A percentile compares a stretch with the other conserved stretches of the same genome.
These are phyloP conservation scores for Geranium incanum DNA, from an alignment of 441 rosid species.

Conservation along the genomic window DNA sequence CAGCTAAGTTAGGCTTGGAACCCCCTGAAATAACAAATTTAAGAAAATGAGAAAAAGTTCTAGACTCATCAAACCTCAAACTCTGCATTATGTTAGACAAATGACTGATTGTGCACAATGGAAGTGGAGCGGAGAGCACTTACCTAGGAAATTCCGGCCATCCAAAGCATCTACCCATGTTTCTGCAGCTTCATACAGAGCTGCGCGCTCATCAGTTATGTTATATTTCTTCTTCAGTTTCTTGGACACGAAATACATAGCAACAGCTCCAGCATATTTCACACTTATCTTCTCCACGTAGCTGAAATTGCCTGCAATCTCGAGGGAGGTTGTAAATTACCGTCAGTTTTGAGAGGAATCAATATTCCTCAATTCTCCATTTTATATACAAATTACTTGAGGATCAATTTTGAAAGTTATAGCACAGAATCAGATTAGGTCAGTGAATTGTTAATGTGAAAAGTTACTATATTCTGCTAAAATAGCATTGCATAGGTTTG, in stretches of 20 bases:
- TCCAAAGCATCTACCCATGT: slow-evolving; percentile 81
- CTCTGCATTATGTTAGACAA: not conserved
- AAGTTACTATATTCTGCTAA: too few species aligned
- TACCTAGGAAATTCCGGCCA: slow-evolving; percentile 51
- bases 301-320: slow-evolving; percentile 70
- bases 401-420: not conserved
- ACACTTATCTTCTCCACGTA: slow-evolving; percentile 71
- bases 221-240: slow-evolving; percentile 84
- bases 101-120: not conserved
- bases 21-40: slow-evolving; percentile 46
- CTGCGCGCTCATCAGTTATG: slow-evolving; percentile 78
- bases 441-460: too few species aligned
- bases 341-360: not conserved
- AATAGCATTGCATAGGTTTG: too few species aligned
- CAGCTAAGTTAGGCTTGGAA: slow-evolving; percentile 72
- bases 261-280: slow-evolving; percentile 84
- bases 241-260: slow-evolving; percentile 88
- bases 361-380: not conserved
- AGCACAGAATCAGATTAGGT: not conserved
- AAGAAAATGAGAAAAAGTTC: not conserved
- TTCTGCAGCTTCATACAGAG: slow-evolving; percentile 80
- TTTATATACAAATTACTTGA: not conserved
- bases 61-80: not conserved
- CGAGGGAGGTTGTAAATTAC: not conserved
- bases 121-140: not conserved